Evolutionary conservation across 1,139 yeast genomes (phyloP).

Genomic region (Kodamaea suecica): DNA sequence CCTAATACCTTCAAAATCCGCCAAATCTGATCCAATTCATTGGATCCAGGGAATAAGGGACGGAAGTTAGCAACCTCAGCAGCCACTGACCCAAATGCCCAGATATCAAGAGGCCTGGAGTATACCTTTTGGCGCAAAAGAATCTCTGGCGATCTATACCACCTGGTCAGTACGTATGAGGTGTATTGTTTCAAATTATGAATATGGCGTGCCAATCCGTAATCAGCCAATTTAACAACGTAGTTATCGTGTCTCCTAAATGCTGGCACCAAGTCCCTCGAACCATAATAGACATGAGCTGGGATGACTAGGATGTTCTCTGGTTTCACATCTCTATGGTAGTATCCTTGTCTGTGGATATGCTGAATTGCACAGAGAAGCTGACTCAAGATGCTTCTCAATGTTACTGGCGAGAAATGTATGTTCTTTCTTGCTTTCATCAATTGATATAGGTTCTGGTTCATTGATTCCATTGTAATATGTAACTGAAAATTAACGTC

Average conservation of each 20-base stretch:
- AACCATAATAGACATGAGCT: conserved; percentile 50
- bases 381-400: conserved; percentile 67
- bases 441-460: conserved; percentile 72
- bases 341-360: conserved; percentile 70
- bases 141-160: conserved; percentile 96
- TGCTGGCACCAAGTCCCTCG: conserved; percentile 39
- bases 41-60: conserved; percentile 82
- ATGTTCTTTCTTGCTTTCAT: conserved; percentile 55
- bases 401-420: conserved; percentile 54
- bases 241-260: conserved; percentile 44
- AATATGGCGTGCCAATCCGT: conserved; percentile 77
- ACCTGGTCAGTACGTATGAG: conserved; percentile 86
- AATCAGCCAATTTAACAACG: conserved; percentile 83
- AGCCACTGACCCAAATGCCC: conserved; percentile 93
- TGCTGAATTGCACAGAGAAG: conserved; percentile 74
- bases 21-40: conserved; percentile 75
- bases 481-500: conserved; percentile 54
- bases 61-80: conserved; percentile 71
- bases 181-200: conserved; percentile 58
- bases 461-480: conserved; percentile 88
- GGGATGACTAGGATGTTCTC: conserved; percentile 72
- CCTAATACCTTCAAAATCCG: conserved; percentile 68
- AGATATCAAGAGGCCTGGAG: conserved; percentile 78
- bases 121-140: conserved; percentile 64
- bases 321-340: conserved; percentile 84